Evolutionary conservation across 192 early-diverging fungal genomes (phyloP).

Genomic region (Dissophora globulifera): DNA sequence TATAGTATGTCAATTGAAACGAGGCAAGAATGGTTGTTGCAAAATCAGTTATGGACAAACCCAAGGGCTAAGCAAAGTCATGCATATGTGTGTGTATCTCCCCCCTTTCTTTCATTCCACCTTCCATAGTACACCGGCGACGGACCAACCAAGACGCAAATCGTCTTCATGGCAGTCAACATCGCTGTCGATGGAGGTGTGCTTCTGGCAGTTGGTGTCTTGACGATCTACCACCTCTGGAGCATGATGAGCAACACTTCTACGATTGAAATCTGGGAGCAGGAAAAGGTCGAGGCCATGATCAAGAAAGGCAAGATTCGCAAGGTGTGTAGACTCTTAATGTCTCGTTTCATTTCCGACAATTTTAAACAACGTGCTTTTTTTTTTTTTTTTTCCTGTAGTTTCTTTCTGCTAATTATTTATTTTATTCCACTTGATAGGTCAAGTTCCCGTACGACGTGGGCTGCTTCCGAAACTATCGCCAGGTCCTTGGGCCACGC

Average conservation of each 20-base stretch:
- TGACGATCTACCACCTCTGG: slow-evolving; percentile 78
- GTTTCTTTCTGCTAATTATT: background rate
- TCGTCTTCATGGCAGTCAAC: slow-evolving; percentile 82
- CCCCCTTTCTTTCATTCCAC: background rate
- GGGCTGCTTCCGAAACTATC: slow-evolving; percentile 77
- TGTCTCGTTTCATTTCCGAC: no score
- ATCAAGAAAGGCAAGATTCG: slow-evolving; percentile 67
- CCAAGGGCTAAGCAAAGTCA: no score
- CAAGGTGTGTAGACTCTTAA: slow-evolving; percentile 54
- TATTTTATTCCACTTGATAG: slow-evolving; percentile 9
- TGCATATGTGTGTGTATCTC: no score
- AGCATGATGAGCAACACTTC: slow-evolving; percentile 77
- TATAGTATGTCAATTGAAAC: slow-evolving; percentile 5
- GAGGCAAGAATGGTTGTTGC: no score
- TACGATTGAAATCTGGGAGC: slow-evolving; percentile 89
- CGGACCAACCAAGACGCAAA: slow-evolving; percentile 70
- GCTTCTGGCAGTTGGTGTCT: slow-evolving; percentile 73
- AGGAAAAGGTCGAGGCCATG: slow-evolving; percentile 71
- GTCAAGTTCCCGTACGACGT: slow-evolving; percentile 84
- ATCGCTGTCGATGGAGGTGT: slow-evolving; percentile 77
- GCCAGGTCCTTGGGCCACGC: slow-evolving; percentile 76
- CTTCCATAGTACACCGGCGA: slow-evolving; percentile 22
- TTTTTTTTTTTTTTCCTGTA: background rate
- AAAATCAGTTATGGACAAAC: no score
- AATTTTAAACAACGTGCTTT: no score